Evolutionary conservation across 805 yeast genomes (phyloP), one percentile per base, ranked within the genome.

Genomic region (Candida khao-thaluensis): DNA sequence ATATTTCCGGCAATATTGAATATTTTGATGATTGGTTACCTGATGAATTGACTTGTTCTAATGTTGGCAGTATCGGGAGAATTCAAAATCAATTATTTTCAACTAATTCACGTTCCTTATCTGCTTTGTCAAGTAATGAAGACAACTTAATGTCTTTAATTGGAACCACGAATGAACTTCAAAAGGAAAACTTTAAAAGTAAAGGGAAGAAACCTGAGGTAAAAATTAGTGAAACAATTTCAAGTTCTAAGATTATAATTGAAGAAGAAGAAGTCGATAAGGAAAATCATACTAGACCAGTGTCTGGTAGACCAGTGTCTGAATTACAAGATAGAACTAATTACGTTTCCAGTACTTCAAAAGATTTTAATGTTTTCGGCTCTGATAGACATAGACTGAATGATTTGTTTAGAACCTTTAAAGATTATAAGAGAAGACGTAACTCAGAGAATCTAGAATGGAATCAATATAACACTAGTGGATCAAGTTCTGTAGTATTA

Each of bases 211-310:
- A 30, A 26, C 30, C 37, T 8, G 23, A 30, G 10, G 31, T 44
- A n/a, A 15, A 32, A 7, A 28, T 22, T 14, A 35, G 26, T 24
- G 33, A 35, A 17, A 26, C 42, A 12, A 42, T 45, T 11, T 11
- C 39, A 4, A 45, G 49, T 20, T 42, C 46, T n/a, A 33, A 33
- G n/a, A 22, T 44, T 3, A 17, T 42, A 7, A 8, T 42, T 12
- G 35, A 12, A 22, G 37, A 41, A 26, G 40, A 30, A 21, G 33
- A 38, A 10, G 18, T 10, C 15, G 38, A 26, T n/a, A 23, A 15
- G 15, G 30, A 17, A 26, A 35, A 35, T n/a, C 31, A 35, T 8
- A 8, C 7, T 10, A 22, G 9, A 7, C 9, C 7, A 22, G 7
- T 8, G 7, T 10, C 7, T 22, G 24, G 24, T 8, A 22, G 10